Evolutionary conservation across 495 filamentous ascomycete genomes (phyloP), one percentile per base, ranked within the genome.

Genomic region (Xylaria nigripes): DNA sequence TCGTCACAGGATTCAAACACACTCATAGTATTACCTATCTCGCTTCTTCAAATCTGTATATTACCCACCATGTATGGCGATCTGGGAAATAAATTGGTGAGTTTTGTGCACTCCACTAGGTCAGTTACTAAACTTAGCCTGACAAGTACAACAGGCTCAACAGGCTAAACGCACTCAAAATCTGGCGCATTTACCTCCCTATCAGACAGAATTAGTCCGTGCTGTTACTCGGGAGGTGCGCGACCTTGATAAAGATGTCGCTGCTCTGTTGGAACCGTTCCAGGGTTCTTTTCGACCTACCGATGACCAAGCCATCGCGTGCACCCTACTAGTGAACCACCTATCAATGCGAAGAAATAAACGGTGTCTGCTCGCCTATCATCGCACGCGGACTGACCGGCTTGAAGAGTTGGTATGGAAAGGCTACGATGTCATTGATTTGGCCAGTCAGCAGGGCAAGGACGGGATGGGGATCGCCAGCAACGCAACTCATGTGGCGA

Each of bases 291-390:
- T 98, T 76, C 83, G 95, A 63, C 93, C 93, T 10, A 81, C 86
- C 22, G 79, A 83, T 1, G 84, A 97, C 59, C 89, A 89, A 19
- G 86, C 87, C 7, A 85, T 84, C 36, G 92, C 92, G 7, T 94
- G 87, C 66, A 85, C 86, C 6, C 76, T 99, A 16, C 81, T 99
- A 16, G 90, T 96, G 56, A 86, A 95, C 69, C 93, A 98, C 63
- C 74, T 97, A 3, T 90, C 87, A 56, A 96, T 96, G 87, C 84
- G 92, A 19, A 79, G 94, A 41, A 95, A 99, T 70, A 99, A 99
- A 68, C 85, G 93, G 40, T 97, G 94, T 61, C 79, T 99, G 6
- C 81, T 99, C 1, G 91, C 92, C 16, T 99, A 99, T 62, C 94
- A 97, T 66, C 83, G 87, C 23, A 89, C 87, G 2, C 81, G 93